Conservation (phyloP, 192 early-diverging fungal species). For the Phlyctochytrium arcticum region DNA sequence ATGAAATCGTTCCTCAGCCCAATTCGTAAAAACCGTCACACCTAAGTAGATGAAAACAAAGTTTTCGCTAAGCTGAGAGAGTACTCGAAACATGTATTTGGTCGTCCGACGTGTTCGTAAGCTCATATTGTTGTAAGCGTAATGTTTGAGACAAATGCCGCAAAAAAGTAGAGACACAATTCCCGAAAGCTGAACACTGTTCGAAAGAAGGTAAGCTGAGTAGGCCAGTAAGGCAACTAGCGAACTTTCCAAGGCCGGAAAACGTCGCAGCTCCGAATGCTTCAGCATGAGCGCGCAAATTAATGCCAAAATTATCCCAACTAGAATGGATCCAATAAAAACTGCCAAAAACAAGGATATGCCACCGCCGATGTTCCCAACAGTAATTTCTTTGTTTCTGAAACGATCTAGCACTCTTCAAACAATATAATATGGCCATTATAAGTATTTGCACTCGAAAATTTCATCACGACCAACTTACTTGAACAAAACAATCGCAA, state of each 20-base stretch:
- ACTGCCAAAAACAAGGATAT: constrained; percentile 73
- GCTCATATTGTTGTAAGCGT: constrained; percentile 89
- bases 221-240: constrained; percentile 84
- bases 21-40: constrained; percentile 79
- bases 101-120: constrained; percentile 72
- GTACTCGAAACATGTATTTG: constrained; percentile 87
- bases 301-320: constrained; percentile 77
- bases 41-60: constrained; percentile 98
- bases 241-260: constrained; percentile 82
- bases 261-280: constrained; percentile 76
- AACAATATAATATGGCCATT: too few relatives aligned
- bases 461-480: too few relatives aligned
- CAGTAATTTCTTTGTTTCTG: constrained; percentile 61
- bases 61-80: constrained; percentile 90
- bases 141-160: constrained; percentile 89
- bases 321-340: constrained; percentile 76
- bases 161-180: constrained; percentile 94
- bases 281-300: constrained; percentile 82
- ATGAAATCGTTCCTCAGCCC: constrained; percentile 45
- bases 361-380: constrained; percentile 26
- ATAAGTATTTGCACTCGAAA: too few relatives aligned
- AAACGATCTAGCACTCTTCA: constrained; percentile 70
- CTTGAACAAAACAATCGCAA: constrained; percentile 93
- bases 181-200: constrained; percentile 80
- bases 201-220: constrained; percentile 88